phyloP scores from a whole-genome alignment of 228 moss, liverwort and hornwort species.

The Sphagnum magellanicum region DNA sequence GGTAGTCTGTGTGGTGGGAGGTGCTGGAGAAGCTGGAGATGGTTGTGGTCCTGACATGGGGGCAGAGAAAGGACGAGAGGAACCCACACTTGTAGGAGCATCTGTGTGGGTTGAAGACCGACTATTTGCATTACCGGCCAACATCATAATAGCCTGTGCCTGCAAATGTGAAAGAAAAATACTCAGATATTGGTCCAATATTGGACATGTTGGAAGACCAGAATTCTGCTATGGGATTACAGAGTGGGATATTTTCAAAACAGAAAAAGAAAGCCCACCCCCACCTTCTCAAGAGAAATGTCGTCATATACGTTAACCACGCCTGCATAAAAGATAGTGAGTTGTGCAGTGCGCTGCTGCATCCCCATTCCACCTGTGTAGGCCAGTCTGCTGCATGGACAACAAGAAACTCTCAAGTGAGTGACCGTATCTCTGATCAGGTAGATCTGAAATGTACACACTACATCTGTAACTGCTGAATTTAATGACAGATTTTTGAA shows the following conservation, averaged over 20 bases:
- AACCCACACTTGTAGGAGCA: conserved; percentile 8
- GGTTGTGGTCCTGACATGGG: conserved; percentile 21
- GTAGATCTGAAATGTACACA: too few relatives aligned
- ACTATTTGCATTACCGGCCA: conserved; percentile 30
- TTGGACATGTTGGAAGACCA: neutral
- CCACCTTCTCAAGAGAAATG: conserved; percentile 43
- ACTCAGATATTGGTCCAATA: neutral
- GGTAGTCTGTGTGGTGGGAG: conserved; percentile 14
- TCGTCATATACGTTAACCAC: conserved; percentile 51
- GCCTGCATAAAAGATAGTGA: conserved; percentile 48
- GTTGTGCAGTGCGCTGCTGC: conserved; percentile 26
- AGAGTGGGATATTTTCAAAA: neutral
- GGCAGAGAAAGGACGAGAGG: conserved; percentile 19
- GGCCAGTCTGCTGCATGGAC: conserved; percentile 16
- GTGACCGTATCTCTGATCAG: neutral
- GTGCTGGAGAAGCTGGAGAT: conserved; percentile 18
- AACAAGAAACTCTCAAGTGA: neutral
- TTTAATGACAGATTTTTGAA: too few relatives aligned
- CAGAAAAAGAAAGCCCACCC: neutral
- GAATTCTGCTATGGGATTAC: neutral
- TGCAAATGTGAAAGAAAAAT: conserved; percentile 1
- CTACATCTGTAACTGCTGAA: too few relatives aligned
- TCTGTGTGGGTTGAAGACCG: conserved; percentile 23
- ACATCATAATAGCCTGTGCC: conserved; percentile 49
- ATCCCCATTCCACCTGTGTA: conserved; percentile 15